These are phyloP conservation scores for Penicillium sumatraense DNA, from an alignment of 2,329 filamentous ascomycete species.

Conservation along the genomic window DNA sequence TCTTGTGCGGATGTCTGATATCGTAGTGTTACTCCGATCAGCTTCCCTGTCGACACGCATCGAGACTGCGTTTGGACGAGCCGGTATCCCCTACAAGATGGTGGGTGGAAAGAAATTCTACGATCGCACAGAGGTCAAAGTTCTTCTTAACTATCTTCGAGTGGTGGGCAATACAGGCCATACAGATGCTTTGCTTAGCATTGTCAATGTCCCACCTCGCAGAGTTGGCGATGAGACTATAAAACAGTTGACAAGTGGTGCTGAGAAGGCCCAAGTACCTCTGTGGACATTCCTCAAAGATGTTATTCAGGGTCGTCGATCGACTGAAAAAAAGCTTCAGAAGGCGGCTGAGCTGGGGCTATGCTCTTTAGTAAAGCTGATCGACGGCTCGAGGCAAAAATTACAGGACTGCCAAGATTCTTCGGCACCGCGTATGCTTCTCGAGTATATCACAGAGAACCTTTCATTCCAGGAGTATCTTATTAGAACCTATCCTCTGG, in stretches of 20 bases:
- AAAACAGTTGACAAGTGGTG: constrained; percentile 74
- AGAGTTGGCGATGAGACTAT: constrained; percentile 81
- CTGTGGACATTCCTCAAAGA: constrained; percentile 77
- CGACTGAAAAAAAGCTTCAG: constrained; percentile 59
- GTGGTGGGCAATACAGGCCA: constrained; percentile 84
- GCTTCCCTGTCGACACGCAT: constrained; percentile 83
- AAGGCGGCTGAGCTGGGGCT: constrained; percentile 62
- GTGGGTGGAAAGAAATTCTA: constrained; percentile 90
- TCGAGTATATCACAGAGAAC: constrained; percentile 64
- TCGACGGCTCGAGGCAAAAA: constrained; percentile 62
- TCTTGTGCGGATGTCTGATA: constrained; percentile 74
- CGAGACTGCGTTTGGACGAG: constrained; percentile 78
- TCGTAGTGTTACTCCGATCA: constrained; percentile 86
- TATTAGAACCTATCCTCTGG: constrained; percentile 70
- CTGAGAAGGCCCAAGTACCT: constrained; percentile 69
- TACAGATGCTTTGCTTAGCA: constrained; percentile 80
- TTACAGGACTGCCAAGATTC: constrained; percentile 50
- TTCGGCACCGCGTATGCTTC: constrained; percentile 51
- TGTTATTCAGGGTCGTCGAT: constrained; percentile 57
- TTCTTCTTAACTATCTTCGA: constrained; percentile 84
- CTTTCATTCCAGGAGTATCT: constrained; percentile 77
- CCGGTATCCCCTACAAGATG: constrained; percentile 88
- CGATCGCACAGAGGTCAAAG: constrained; percentile 85
- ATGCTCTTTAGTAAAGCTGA: constrained; percentile 61
- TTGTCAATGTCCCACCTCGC: constrained; percentile 83